Evolutionary conservation across 1,139 yeast species (phyloP).

Genomic region (Taiozyma sp.): DNA sequence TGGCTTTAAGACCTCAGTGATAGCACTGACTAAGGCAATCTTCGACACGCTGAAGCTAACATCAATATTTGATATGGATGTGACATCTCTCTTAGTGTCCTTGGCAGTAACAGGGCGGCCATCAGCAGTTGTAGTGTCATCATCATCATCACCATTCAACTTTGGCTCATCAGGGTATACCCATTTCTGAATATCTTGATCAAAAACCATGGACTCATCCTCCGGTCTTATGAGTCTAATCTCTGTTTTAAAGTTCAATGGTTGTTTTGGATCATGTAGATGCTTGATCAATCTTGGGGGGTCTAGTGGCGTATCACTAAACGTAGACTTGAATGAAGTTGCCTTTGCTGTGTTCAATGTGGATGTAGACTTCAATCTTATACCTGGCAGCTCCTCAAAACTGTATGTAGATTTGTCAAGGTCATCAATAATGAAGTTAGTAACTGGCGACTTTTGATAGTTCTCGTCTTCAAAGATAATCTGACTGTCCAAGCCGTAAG

Average conservation of each 20-base stretch:
- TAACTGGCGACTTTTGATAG: not conserved
- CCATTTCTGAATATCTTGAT: conserved; percentile 9
- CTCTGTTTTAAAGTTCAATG: conserved; percentile 7
- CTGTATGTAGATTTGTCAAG: conserved; percentile 8
- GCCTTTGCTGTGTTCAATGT: conserved; percentile 7
- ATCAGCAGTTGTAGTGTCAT: not conserved
- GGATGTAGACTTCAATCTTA: conserved; percentile 5
- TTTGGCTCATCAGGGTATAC: not conserved
- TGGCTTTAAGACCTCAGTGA: conserved; percentile 28
- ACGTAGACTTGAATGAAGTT: conserved; percentile 5
- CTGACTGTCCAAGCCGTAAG: conserved; percentile 1
- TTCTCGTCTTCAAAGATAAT: not conserved
- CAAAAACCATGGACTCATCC: conserved; percentile 12
- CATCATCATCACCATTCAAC: not conserved
- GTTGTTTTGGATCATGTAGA: not conserved
- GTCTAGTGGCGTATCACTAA: conserved; percentile 9
- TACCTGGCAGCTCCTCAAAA: conserved; percentile 10
- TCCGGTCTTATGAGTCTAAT: conserved; percentile 12
- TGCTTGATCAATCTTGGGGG: conserved; percentile 7
- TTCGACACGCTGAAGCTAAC: conserved; percentile 27
- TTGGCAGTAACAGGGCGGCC: not conserved
- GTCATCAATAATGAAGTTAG: not conserved
- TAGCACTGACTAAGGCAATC: conserved; percentile 25
- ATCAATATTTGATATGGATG: conserved; percentile 22
- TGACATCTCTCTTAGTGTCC: conserved; percentile 9